phyloP scores from a whole-genome alignment of 1,139 yeast genomes.

The Scheffersomyces cryptocercus region DNA sequence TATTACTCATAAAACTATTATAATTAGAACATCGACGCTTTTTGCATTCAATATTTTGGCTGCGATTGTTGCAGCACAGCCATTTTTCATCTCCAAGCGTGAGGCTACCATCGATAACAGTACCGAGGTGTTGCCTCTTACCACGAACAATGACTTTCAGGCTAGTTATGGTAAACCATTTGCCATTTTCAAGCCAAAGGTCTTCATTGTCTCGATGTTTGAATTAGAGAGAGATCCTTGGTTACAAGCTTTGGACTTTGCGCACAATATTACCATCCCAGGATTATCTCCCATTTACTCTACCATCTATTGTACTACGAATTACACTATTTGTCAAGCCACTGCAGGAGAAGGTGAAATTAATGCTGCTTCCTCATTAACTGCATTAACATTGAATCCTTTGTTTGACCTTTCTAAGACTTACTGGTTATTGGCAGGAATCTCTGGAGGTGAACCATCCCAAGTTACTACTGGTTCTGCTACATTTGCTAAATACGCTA shows the following conservation, averaged over 20 bases:
- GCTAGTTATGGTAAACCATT: slow-evolving; percentile 32
- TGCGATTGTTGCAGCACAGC: background rate
- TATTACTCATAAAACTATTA: no score
- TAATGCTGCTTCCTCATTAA: slow-evolving; percentile 60
- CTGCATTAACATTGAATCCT: slow-evolving; percentile 52
- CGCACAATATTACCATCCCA: slow-evolving; percentile 51
- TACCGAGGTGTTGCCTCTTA: slow-evolving; percentile 6
- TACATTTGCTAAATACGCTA: slow-evolving; percentile 58
- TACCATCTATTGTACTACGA: slow-evolving; percentile 49
- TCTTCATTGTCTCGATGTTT: slow-evolving; percentile 7
- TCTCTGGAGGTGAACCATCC: slow-evolving; percentile 60
- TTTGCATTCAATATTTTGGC: background rate
- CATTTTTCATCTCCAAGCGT: background rate
- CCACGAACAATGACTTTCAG: slow-evolving; percentile 20
- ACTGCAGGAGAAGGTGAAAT: slow-evolving; percentile 71
- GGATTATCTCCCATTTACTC: slow-evolving; percentile 62
- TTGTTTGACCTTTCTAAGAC: slow-evolving; percentile 56
- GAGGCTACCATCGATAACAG: background rate
- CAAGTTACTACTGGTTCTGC: slow-evolving; percentile 51
- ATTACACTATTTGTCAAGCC: slow-evolving; percentile 56
- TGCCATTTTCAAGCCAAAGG: slow-evolving; percentile 23
- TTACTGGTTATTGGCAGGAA: slow-evolving; percentile 61
- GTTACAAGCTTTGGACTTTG: slow-evolving; percentile 10
- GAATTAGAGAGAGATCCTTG: slow-evolving; percentile 7
- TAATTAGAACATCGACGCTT: background rate